These are phyloP conservation scores for Amanita pallidorosea DNA, from an alignment of 768 basidiomycete species.

Conservation along the genomic window DNA sequence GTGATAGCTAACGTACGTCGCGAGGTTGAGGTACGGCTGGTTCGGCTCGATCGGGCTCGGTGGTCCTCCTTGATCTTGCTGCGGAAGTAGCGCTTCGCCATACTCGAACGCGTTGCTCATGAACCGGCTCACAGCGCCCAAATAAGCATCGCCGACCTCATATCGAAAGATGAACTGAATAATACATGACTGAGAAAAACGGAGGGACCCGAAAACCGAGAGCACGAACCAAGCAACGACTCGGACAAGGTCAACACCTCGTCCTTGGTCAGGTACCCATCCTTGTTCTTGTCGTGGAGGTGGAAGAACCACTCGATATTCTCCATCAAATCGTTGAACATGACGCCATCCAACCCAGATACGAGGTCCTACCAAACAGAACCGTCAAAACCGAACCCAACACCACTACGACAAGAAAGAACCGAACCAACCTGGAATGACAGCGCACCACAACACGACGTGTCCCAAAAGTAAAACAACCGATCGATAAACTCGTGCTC, in stretches of 20 bases:
- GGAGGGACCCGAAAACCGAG: neutral
- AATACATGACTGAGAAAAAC: neutral
- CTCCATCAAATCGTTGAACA: conserved; percentile 97
- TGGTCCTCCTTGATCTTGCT: conserved; percentile 31
- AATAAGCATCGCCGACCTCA: conserved; percentile 92
- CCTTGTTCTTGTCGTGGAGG: conserved; percentile 91
- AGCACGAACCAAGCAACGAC: conserved; percentile 67
- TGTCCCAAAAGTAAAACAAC: conserved; percentile 94
- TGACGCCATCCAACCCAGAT: conserved; percentile 78
- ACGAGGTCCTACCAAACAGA: conserved; percentile 74
- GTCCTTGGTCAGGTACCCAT: conserved; percentile 91
- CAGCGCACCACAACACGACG: conserved; percentile 65
- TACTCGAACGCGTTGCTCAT: conserved; percentile 99
- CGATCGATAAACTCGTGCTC: conserved; percentile 95
- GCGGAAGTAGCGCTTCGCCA: conserved; percentile 82
- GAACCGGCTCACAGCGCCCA: conserved; percentile 93
- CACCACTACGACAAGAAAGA: neutral
- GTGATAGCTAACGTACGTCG: conserved; percentile 42
- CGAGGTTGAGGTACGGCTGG: conserved; percentile 86
- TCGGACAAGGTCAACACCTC: conserved; percentile 94
- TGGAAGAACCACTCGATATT: conserved; percentile 99
- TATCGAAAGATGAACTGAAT: conserved; percentile 92
- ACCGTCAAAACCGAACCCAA: neutral
- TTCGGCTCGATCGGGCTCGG: conserved; percentile 50
- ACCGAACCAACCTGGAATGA: conserved; percentile 67